Conservation (phyloP, 2,329 filamentous ascomycete species). For the Pyrenophora teres region DNA sequence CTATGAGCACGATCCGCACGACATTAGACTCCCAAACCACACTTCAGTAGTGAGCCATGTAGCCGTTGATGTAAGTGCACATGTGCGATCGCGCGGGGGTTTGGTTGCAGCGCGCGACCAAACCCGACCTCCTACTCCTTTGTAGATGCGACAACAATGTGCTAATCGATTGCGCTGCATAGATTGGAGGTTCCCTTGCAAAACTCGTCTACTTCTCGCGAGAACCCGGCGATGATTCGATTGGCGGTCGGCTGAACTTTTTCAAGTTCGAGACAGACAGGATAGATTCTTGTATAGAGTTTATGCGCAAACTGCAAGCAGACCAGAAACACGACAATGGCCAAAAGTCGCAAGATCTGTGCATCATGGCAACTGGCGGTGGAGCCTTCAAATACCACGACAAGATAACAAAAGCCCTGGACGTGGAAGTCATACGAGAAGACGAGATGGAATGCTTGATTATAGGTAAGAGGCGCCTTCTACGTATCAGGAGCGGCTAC, state of each 20-base stretch:
- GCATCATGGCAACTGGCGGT: constrained; percentile 93
- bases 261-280: constrained; percentile 94
- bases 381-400: constrained; percentile 98
- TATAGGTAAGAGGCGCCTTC: constrained; percentile 65
- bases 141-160: background rate
- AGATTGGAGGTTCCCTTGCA: constrained; percentile 94
- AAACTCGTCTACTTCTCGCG: constrained; percentile 98
- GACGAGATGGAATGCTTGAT: constrained; percentile 99
- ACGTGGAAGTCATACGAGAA: constrained; percentile 86
- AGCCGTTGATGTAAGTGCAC: constrained; percentile 80
- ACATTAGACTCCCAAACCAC: constrained; percentile 95
- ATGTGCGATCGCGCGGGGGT: constrained; percentile 17
- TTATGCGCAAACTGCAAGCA: constrained; percentile 82
- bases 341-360: constrained; percentile 71
- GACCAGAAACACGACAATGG: constrained; percentile 80
- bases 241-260: constrained; percentile 91
- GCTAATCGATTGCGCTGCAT: constrained; percentile 27
- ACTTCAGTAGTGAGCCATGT: constrained; percentile 95
- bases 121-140: background rate
- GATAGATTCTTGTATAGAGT: constrained; percentile 91
- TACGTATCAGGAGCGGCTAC: background rate
- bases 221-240: constrained; percentile 76
- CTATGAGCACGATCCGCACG: constrained; percentile 76
- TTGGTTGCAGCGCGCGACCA: constrained; percentile 22
- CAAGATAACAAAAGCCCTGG: constrained; percentile 78